These are phyloP conservation scores for Desmodesmus armatus DNA, from an alignment of 139 green algal species.

Conservation along the genomic window DNA sequence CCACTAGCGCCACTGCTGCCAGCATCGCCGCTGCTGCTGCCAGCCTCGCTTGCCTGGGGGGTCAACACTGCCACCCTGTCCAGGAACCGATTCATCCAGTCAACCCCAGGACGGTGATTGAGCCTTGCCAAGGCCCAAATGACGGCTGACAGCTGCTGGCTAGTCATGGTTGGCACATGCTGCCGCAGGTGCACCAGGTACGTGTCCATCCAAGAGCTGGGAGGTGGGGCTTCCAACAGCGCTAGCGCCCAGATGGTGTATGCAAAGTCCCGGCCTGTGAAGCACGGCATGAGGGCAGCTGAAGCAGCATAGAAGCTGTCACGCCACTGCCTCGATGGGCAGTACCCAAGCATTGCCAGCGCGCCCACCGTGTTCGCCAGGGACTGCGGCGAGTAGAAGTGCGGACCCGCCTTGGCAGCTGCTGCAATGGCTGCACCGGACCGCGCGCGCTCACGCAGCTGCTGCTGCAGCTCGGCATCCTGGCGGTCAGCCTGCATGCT, in stretches of 20 bases:
- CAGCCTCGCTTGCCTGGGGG: not conserved
- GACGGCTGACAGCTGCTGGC: slow-evolving; percentile 43
- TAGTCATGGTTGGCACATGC: slow-evolving; percentile 37
- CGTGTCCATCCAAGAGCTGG: slow-evolving; percentile 26
- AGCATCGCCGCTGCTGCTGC: slow-evolving; percentile 20
- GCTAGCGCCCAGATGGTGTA: slow-evolving; percentile 52
- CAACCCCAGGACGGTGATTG: slow-evolving; percentile 1
- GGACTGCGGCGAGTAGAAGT: slow-evolving; percentile 1
- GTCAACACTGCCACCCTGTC: not conserved
- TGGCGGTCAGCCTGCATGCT: not conserved
- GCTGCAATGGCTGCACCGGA: not conserved
- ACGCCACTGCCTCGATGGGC: slow-evolving; percentile 15
- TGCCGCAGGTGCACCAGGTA: slow-evolving; percentile 15
- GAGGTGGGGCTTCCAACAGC: slow-evolving; percentile 26
- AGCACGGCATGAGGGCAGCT: slow-evolving; percentile 10
- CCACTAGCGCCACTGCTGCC: not conserved
- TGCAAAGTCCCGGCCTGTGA: slow-evolving; percentile 47
- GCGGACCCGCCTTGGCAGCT: not conserved
- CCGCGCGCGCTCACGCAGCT: not conserved
- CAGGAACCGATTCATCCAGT: slow-evolving; percentile 38
- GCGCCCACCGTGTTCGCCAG: slow-evolving; percentile 22
- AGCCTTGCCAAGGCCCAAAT: slow-evolving; percentile 54
- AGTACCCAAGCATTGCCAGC: slow-evolving; percentile 29
- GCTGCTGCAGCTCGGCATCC: not conserved
- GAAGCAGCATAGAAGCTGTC: not conserved